Base-by-base conservation (phyloP, 2,329 filamentous ascomycete species). In the Aspergillus cejpii region DNA sequence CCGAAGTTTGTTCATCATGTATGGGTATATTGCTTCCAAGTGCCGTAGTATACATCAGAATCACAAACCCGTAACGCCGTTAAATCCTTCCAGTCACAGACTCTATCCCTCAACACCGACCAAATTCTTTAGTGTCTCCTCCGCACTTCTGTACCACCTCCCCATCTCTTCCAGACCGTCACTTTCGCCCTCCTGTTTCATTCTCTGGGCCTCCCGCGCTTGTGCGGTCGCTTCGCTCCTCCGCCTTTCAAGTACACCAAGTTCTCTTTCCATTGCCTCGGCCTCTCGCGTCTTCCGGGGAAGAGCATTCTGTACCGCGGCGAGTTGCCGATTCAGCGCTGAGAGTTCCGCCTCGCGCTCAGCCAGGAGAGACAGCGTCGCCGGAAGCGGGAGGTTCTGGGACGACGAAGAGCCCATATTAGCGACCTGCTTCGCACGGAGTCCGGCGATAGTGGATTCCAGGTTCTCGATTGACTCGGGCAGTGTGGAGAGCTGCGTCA, bases 361-460 rank as follows among this genome's bases (percentile, higher is more conserved):
- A 1, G 64, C 57, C 7, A 74, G 45, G 4, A 72, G 58, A 3
- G 57, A 55, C 48, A 67, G 47, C 1, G 70, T 74, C 15, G 64
- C 67, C 2, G 67, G 65, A 10, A 70, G 62, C 15, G 67, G 60
- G 17, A 69, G 59, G 17, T 63, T 68, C 41, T 68, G 67, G 1
- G 64, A 65, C 1, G 66, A 64, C 1, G 62, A 60, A 10, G 49
- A 55, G 72, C 75, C 70, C 83, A 86, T 53, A 77, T 78, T 41
- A 79, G 84, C 45, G 80, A 72, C 59, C 78, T 79, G 46, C 74
- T 75, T 49, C 84, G 69, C 60, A 48, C 68, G 71, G 19, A 81
- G 61, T 14, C 60, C 59, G 29, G 68, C 64, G 52, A 81, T 75
- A 1, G 66, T 74, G 2, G 64, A 61, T 52, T 78, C 71, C 4